phyloP scores from a whole-genome alignment of 495 filamentous ascomycete species.

The Aspergillus heteromorphus region DNA sequence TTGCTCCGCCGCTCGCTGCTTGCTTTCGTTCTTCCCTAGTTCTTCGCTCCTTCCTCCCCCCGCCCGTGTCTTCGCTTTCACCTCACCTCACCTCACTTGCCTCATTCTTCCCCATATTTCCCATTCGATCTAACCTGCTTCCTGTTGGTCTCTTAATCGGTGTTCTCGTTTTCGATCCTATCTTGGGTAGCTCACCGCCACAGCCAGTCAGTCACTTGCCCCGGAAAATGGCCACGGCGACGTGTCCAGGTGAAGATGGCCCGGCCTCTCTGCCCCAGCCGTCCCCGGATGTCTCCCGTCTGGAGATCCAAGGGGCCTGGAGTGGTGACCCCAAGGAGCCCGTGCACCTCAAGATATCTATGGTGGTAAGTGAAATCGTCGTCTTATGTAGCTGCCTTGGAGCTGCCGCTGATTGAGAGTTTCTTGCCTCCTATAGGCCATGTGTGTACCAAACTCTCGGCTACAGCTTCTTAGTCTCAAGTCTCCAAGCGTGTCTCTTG shows the following conservation, averaged over 20 bases:
- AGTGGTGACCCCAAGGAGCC: constrained; percentile 20
- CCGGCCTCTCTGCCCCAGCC: not conserved
- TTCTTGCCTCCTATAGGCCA: constrained; percentile 9
- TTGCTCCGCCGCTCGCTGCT: not conserved
- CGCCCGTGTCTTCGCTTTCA: too few species aligned
- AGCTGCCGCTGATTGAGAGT: not conserved
- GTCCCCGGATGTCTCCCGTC: constrained; percentile 21
- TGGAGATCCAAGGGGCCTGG: constrained; percentile 33
- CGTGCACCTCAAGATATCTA: constrained; percentile 23
- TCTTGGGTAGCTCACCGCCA: not conserved
- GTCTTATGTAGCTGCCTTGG: not conserved
- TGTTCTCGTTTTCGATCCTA: not conserved
- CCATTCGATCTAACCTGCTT: too few species aligned
- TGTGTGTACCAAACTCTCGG: constrained; percentile 14
- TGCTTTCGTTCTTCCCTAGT: not conserved
- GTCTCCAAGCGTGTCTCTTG: not conserved
- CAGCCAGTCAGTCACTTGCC: not conserved
- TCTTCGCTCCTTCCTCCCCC: too few species aligned
- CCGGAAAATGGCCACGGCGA: not conserved
- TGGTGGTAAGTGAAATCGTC: constrained; percentile 25
- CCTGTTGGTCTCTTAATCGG: too few species aligned
- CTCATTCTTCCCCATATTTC: not conserved
- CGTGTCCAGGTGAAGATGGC: not conserved
- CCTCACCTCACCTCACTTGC: constrained; percentile 1
- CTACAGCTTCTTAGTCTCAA: constrained; percentile 11